Conservation (phyloP, 352 stramenopile species). For the Phytophthora melonis region DNA sequence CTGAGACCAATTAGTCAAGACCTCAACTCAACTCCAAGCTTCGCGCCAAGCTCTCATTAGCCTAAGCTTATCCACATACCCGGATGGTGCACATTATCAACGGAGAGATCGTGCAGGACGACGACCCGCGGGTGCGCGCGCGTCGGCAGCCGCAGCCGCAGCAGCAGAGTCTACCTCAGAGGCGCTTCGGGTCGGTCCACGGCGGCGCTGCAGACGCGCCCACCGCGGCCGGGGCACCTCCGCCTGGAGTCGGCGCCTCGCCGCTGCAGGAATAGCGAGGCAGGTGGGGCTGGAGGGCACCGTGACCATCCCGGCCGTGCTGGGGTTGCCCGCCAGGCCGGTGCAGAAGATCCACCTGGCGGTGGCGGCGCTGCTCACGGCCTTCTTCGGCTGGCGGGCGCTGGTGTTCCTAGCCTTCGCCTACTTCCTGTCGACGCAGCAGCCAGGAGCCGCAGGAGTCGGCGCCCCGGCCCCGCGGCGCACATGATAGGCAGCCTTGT, state of each 20-base stretch:
- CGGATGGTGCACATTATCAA: constrained; percentile 92
- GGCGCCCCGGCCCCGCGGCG: constrained; percentile 18
- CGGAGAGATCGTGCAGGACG: constrained; percentile 85
- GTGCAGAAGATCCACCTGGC: constrained; percentile 81
- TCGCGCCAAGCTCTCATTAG: background rate
- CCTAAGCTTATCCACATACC: background rate
- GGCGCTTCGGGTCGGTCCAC: constrained; percentile 44
- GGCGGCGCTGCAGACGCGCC: constrained; percentile 25
- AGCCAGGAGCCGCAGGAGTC: constrained; percentile 23
- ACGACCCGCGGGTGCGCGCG: constrained; percentile 78
- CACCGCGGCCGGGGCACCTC: constrained; percentile 3
- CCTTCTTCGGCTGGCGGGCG: constrained; percentile 78
- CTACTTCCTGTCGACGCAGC: constrained; percentile 70
- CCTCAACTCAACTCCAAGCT: background rate
- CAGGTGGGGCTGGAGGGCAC: constrained; percentile 71
- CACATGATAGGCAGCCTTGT: constrained; percentile 17
- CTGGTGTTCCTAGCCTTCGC: constrained; percentile 76
- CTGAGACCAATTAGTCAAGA: background rate
- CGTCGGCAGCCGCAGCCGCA: constrained; percentile 21
- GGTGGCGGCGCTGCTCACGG: constrained; percentile 59
- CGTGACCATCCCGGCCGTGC: constrained; percentile 65
- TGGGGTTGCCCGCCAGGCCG: constrained; percentile 58
- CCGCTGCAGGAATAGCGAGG: constrained; percentile 58
- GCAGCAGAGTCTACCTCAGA: constrained; percentile 18
- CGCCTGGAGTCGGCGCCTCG: constrained; percentile 33